Conservation (phyloP, 2,329 filamentous ascomycete genomes). For the Trichoderma citrinoviride region DNA sequence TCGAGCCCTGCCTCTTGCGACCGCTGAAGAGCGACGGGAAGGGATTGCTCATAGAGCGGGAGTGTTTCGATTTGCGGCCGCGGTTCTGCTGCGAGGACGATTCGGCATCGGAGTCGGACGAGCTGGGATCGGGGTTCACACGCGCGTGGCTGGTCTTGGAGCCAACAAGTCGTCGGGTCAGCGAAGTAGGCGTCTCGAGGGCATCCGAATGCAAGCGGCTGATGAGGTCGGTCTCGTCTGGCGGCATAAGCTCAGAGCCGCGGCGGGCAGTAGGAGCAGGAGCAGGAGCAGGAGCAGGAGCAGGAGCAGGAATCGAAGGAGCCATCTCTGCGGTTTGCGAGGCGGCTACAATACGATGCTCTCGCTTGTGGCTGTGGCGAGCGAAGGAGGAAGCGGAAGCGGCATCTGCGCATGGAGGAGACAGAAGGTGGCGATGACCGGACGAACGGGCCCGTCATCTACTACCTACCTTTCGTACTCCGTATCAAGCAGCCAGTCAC, state of each 20-base stretch:
- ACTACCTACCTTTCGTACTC: not conserved
- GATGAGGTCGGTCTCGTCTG: constrained; percentile 35
- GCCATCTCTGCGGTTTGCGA: constrained; percentile 32
- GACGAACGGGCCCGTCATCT: not conserved
- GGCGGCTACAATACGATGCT: constrained; percentile 21
- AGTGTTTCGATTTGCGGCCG: constrained; percentile 28
- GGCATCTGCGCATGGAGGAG: constrained; percentile 14
- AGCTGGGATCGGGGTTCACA: constrained; percentile 41
- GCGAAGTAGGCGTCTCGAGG: constrained; percentile 34
- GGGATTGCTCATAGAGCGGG: constrained; percentile 73
- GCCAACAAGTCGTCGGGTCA: constrained; percentile 31
- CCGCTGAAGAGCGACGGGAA: constrained; percentile 68
- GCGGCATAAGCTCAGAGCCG: constrained; percentile 29
- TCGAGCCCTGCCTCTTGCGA: constrained; percentile 51
- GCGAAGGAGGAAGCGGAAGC: constrained; percentile 9
- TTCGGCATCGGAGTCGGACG: constrained; percentile 44
- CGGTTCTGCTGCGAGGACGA: constrained; percentile 26
- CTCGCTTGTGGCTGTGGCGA: constrained; percentile 16
- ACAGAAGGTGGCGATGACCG: constrained; percentile 3
- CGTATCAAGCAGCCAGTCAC: not conserved
- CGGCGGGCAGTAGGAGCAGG: constrained; percentile 24
- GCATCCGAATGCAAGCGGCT: constrained; percentile 38
- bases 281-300: constrained; percentile 28
- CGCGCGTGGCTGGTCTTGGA: constrained; percentile 28
- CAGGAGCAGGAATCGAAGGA: constrained; percentile 30